Evolutionary conservation across 257 asterid species (phyloP).

Genomic region (Salvia hispanica): DNA sequence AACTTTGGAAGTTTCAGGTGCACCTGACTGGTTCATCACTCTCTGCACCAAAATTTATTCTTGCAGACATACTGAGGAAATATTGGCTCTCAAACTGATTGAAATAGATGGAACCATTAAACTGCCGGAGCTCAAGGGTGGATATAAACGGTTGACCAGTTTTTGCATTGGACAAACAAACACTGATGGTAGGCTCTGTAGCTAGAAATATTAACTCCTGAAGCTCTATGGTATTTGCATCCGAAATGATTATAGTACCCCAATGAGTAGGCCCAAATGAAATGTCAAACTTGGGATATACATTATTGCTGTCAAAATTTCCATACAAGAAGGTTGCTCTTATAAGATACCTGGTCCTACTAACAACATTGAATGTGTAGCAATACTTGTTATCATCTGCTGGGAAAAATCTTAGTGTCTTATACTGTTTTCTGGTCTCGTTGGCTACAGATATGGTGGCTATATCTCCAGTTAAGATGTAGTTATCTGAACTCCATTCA

Average conservation of each 20-base stretch:
- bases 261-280: constrained; percentile 91
- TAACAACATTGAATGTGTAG: constrained; percentile 66
- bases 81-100: constrained; percentile 67
- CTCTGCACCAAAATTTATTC: constrained; percentile 90
- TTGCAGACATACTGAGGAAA: constrained; percentile 83
- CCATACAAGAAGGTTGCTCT: constrained; percentile 93
- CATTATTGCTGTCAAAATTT: constrained; percentile 67
- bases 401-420: constrained; percentile 74
- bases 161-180: constrained; percentile 97
- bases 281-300: constrained; percentile 91
- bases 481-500: constrained; percentile 67
- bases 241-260: constrained; percentile 85
- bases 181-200: constrained; percentile 65
- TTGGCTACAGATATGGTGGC: constrained; percentile 59
- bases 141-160: constrained; percentile 95
- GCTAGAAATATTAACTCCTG: constrained; percentile 92
- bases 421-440: constrained; percentile 74
- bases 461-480: constrained; percentile 54
- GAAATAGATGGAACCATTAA: constrained; percentile 82
- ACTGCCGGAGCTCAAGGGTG: constrained; percentile 91
- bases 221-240: constrained; percentile 70
- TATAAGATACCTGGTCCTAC: constrained; percentile 84
- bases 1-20: constrained; percentile 14
- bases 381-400: constrained; percentile 87
- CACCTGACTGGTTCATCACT: constrained; percentile 82